A percentile compares a stretch with the other conserved stretches of the same genome.
These are phyloP conservation scores for Bonia amplexicaulis DNA, from an alignment of 176 grass and related monocot species.

Conservation along the genomic window DNA sequence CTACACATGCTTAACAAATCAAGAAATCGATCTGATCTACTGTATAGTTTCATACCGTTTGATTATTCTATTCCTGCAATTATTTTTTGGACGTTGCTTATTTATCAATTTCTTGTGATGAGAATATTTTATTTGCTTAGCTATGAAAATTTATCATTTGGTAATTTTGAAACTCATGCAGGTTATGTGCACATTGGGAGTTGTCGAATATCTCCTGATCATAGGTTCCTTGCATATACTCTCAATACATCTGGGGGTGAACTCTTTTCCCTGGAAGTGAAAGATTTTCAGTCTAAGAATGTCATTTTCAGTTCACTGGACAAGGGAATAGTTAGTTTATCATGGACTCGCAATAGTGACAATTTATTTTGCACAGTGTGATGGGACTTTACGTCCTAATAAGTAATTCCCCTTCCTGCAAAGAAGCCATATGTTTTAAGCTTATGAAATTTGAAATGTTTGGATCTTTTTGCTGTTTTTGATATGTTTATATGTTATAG, in stretches of 20 bases:
- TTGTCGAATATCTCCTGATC: conserved; percentile 84
- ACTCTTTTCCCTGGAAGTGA: conserved; percentile 73
- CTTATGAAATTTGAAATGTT: background rate
- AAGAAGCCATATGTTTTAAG: conserved; percentile 2
- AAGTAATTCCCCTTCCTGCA: conserved; percentile 46
- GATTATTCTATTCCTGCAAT: conserved; percentile 5
- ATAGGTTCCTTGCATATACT: conserved; percentile 87
- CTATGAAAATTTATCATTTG: conserved; percentile 3
- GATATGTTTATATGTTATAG: conserved; percentile 40
- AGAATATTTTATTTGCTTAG: conserved; percentile 11
- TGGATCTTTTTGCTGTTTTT: conserved; percentile 19
- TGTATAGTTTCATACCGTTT: conserved; percentile 1
- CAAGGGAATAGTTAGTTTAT: conserved; percentile 79
- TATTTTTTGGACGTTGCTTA: background rate
- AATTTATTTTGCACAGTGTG: conserved; percentile 75
- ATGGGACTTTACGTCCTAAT: conserved; percentile 76
- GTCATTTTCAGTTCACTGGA: conserved; percentile 45
- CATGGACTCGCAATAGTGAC: conserved; percentile 64
- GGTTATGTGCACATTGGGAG: conserved; percentile 92
- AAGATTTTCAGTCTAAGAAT: conserved; percentile 59
- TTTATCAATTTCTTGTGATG: background rate
- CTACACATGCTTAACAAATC: conserved; percentile 18
- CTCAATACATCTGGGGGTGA: conserved; percentile 86
- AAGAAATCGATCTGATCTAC: background rate
- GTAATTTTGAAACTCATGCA: conserved; percentile 31